Base-by-base conservation (phyloP, 345 rosid genomes). In the Leavenworthia alabamica region DNA sequence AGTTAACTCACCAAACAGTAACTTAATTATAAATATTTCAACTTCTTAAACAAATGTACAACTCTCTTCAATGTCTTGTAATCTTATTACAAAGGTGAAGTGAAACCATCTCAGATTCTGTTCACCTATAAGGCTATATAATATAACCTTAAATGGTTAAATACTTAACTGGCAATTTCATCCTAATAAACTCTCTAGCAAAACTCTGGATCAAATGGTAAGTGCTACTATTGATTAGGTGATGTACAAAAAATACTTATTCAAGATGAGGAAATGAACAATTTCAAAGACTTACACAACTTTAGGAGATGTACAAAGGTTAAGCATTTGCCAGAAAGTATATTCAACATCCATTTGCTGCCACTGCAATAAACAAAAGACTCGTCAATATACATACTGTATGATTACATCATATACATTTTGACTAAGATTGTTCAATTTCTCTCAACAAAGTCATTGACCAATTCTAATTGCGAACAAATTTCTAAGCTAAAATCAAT, bases 271-370 rank as follows among this genome's bases (percentile, higher is more conserved):
- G n/a, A n/a, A n/a, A n/a, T n/a, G n/a, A n/a, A n/a, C n/a, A n/a
- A n/a, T 22, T 15, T 15, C 15, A 51, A 26, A 26, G 48, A 74
- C 97, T 81, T 76, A 94, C 99, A 94, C 97, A 44, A 94, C 95
- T 86, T 94, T 90, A 2, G 99, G 97, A 27, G 97, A 90, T 70
- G 96, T 84, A 79, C 97, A 93, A 9, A 93, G 85, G 71, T 85
- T 86, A 78, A 94, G 89, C 97, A 94, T 94, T 84, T 88, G 99
- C 99, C 99, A 94, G 79, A 94, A 94, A 37, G 97, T 87, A 78
- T 94, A 94, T 53, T 94, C 99, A 62, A 94, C 75, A 76, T 94
- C 99, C 99, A 94, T 94, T 90, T 93, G 99, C 72, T 84, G 97
- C 99, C 99, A 93, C 99, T 93, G 68, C 66, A 85, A 61, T 32